Conservation (phyloP, 2,329 filamentous ascomycete species). For the Biscogniauxia sp. region DNA sequence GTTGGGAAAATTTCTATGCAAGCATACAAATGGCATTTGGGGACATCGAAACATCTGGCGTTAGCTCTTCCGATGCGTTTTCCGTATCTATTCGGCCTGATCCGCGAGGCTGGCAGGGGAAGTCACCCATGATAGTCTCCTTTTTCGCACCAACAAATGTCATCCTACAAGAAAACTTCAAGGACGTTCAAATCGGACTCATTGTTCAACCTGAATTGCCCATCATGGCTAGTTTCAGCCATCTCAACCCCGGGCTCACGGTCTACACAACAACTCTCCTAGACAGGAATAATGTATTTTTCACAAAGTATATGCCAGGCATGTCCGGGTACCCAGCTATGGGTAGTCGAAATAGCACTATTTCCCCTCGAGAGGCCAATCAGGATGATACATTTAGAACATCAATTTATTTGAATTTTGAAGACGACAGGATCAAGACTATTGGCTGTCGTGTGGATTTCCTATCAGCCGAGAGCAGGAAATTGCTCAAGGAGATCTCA, state of each 20-base stretch:
- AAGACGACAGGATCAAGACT: conserved; percentile 31
- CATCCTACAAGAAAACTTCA: conserved; percentile 33
- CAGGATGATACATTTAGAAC: conserved; percentile 9
- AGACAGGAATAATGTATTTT: conserved; percentile 23
- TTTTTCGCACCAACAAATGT: conserved; percentile 39
- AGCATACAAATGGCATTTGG: conserved; percentile 44
- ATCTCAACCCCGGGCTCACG: conserved; percentile 27
- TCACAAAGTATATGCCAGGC: conserved; percentile 38
- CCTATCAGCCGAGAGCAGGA: conserved; percentile 28
- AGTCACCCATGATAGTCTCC: conserved; percentile 39
- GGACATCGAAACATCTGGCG: conserved; percentile 26
- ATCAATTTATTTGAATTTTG: conserved; percentile 31
- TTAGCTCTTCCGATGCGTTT: conserved; percentile 31
- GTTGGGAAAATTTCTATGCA: conserved; percentile 27
- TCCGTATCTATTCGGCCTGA: conserved; percentile 35
- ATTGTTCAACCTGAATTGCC: conserved; percentile 27
- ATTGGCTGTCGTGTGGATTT: conserved; percentile 43
- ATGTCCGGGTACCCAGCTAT: conserved; percentile 12
- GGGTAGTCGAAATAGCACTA: background rate
- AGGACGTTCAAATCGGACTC: conserved; percentile 33
- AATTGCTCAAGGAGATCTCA: conserved; percentile 37
- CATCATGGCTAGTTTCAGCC: conserved; percentile 24
- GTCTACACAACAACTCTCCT: conserved; percentile 30
- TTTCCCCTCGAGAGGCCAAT: no score
- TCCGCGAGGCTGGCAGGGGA: conserved; percentile 35